Conservation (phyloP, 257 asterid genomes). For the Eucommia ulmoides region DNA sequence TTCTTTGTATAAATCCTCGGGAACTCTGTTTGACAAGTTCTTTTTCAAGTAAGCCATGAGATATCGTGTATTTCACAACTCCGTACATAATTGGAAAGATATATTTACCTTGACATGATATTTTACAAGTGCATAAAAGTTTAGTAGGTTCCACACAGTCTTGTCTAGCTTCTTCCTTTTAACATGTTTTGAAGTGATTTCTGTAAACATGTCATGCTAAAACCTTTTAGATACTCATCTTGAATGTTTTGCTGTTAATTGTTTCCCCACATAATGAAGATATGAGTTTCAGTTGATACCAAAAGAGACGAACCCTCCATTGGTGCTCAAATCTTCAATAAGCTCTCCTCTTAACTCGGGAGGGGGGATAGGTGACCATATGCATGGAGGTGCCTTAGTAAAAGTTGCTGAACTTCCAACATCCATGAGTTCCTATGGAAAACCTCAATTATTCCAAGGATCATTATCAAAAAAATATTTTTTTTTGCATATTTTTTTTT, state of each 20-base stretch:
- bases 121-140: slow-evolving; percentile 65
- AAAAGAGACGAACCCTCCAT: slow-evolving; percentile 77
- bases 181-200: slow-evolving; percentile 54
- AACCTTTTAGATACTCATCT: background rate
- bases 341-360: slow-evolving; percentile 78
- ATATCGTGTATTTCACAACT: slow-evolving; percentile 8
- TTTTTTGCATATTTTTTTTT: too few species aligned
- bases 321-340: slow-evolving; percentile 77
- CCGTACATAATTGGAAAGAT: slow-evolving; percentile 4
- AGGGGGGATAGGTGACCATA: slow-evolving; percentile 86
- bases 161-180: slow-evolving; percentile 74
- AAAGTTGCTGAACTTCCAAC: slow-evolving; percentile 42
- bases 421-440: slow-evolving; percentile 66
- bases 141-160: slow-evolving; percentile 83
- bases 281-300: slow-evolving; percentile 27
- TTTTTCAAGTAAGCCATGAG: slow-evolving; percentile 12
- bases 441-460: background rate
- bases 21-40: slow-evolving; percentile 44
- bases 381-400: slow-evolving; percentile 65
- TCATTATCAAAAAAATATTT: too few species aligned
- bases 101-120: slow-evolving; percentile 68
- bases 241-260: background rate
- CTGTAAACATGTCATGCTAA: slow-evolving; percentile 20
- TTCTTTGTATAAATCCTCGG: slow-evolving; percentile 67
- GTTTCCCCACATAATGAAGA: background rate